Percentiles rank a stretch among this genome's conserved stretches.
These are phyloP conservation scores for Apium graveolens DNA, from an alignment of 129 eudicot genomes.

Conservation along the genomic window DNA sequence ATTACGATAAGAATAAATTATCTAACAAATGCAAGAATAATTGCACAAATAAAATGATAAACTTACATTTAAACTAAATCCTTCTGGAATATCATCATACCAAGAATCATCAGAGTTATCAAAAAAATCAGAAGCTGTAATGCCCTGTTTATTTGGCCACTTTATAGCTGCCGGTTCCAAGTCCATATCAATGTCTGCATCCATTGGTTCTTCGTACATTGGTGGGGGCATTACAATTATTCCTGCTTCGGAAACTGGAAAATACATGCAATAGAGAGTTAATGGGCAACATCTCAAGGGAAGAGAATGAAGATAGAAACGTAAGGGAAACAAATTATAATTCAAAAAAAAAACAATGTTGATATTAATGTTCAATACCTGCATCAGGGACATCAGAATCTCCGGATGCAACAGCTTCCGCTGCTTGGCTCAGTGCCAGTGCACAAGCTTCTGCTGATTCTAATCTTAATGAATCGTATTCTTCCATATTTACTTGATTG, in stretches of 20 bases:
- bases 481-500: conserved; percentile 20
- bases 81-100: conserved; percentile 76
- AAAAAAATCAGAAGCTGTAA: conserved; percentile 42
- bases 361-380: conserved; percentile 17
- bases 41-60: background rate
- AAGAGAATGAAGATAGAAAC: background rate
- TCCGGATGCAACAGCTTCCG: conserved; percentile 83
- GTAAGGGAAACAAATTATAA: background rate
- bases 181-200: conserved; percentile 17
- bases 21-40: background rate
- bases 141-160: conserved; percentile 61
- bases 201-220: conserved; percentile 21
- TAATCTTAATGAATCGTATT: conserved; percentile 34
- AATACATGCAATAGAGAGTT: conserved; percentile 6
- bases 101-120: conserved; percentile 68
- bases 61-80: conserved; percentile 64
- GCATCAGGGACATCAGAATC: conserved; percentile 56
- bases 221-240: conserved; percentile 51
- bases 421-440: conserved; percentile 59
- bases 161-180: conserved; percentile 39
- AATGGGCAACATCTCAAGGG: background rate
- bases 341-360: background rate
- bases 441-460: conserved; percentile 89
- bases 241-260: conserved; percentile 75
- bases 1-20: background rate